A percentile compares a stretch with the other conserved stretches of the same genome.
These are phyloP conservation scores for Fusarium coffeatum DNA, from an alignment of 2,329 filamentous ascomycete species.

Conservation along the genomic window DNA sequence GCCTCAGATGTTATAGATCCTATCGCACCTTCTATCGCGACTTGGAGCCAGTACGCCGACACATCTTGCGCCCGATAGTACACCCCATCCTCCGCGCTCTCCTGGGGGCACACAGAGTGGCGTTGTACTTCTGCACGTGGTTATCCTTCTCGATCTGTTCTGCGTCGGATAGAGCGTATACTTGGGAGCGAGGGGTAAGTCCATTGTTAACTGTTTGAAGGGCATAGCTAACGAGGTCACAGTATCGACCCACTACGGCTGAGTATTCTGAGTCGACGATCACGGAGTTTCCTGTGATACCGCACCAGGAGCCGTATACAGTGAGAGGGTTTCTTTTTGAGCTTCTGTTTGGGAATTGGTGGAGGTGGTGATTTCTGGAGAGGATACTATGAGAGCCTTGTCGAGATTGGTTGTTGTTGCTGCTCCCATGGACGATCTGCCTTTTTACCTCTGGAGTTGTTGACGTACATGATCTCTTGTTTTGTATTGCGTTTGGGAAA, in stretches of 20 bases:
- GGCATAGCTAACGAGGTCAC: neutral
- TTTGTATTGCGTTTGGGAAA: neutral
- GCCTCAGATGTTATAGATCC: neutral
- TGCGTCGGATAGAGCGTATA: neutral
- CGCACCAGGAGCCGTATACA: neutral
- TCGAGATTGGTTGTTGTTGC: neutral
- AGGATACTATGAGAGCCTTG: neutral
- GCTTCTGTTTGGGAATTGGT: neutral
- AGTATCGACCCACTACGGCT: neutral
- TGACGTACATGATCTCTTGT: neutral
- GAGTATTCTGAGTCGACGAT: neutral
- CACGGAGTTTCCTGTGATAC: neutral
- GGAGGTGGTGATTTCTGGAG: neutral
- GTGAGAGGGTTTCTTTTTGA: neutral
- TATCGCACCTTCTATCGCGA: neutral
- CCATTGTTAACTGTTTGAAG: rapidly evolving
- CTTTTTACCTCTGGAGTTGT: neutral
- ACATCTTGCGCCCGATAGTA: neutral
- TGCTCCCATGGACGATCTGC: neutral
- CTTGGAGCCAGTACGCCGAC: neutral
- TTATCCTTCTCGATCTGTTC: neutral
- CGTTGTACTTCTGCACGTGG: neutral
- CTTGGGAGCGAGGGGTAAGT: neutral
- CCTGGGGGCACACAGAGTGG: neutral
- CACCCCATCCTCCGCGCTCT: neutral